A percentile compares a stretch with the other conserved stretches of the same genome.
These are phyloP conservation scores for Chamaecrista fasciculata DNA, from an alignment of 306 rosid species.

Conservation along the genomic window DNA sequence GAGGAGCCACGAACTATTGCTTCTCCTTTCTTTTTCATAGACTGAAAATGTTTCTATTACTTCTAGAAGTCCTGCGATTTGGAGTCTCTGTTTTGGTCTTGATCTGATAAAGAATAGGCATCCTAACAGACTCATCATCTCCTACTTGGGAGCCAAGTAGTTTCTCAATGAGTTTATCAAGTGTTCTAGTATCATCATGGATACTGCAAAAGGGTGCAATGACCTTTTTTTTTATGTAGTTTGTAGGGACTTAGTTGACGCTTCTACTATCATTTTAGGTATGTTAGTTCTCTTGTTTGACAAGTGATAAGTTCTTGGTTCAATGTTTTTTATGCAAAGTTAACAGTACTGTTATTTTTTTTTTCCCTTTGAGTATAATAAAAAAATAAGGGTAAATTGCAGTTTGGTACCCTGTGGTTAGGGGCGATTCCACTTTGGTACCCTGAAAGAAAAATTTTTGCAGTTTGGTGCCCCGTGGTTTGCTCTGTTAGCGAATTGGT, in stretches of 20 bases:
- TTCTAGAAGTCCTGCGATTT: background rate
- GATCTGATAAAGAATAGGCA: conserved; percentile 1
- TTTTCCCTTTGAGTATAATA: background rate
- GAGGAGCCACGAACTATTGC: background rate
- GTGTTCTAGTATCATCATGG: background rate
- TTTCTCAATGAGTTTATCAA: background rate
- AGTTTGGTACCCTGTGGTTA: no score
- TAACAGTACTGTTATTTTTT: background rate
- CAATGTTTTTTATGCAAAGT: background rate
- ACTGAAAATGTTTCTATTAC: background rate
- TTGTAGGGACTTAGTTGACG: background rate
- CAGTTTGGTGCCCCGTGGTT: no score
- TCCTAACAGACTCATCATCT: background rate
- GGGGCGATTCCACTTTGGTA: no score
- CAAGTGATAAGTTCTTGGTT: background rate
- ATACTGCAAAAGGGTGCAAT: background rate
- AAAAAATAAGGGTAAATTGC: no score
- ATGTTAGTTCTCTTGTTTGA: background rate
- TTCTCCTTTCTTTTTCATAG: background rate
- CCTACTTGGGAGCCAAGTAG: background rate
- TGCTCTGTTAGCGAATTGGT: no score
- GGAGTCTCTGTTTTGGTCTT: conserved; percentile 6
- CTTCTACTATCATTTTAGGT: background rate
- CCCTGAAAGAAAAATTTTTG: no score
- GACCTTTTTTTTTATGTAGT: background rate